Evolutionary conservation across 305 asterid genomes (phyloP).

Genomic region (Fraxinus paxiana): DNA sequence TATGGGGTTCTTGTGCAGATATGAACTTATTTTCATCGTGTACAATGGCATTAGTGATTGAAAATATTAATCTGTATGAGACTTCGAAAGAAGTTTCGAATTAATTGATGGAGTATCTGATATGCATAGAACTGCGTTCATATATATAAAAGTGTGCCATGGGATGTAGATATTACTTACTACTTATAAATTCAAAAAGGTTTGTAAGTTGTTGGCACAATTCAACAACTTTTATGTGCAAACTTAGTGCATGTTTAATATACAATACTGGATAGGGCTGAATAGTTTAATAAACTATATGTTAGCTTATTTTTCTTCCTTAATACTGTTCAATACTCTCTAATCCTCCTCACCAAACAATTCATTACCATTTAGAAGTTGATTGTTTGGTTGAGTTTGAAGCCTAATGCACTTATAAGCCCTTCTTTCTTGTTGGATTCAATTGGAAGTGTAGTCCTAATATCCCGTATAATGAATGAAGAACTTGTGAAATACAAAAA

Average conservation of each 20-base stretch:
- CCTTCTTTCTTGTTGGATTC: background rate
- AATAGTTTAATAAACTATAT: background rate
- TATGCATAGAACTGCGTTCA: background rate
- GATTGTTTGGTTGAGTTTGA: background rate
- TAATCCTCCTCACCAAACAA: background rate
- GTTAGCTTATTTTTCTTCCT: background rate
- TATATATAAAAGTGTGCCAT: background rate
- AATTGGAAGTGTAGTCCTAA: background rate
- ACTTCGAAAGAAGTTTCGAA: background rate
- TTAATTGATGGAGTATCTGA: background rate
- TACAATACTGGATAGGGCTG: background rate
- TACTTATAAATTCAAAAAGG: background rate
- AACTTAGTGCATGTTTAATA: background rate
- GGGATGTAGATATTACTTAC: background rate
- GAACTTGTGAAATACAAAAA: background rate
- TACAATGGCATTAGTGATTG: background rate
- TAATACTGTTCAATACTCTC: background rate
- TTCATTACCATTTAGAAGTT: background rate
- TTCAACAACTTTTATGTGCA: background rate
- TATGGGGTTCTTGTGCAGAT: background rate
- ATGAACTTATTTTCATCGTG: background rate
- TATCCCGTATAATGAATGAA: background rate
- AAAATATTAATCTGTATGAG: background rate
- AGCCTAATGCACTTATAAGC: background rate
- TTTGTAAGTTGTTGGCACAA: background rate